A percentile compares a stretch with the other conserved stretches of the same genome.
These are phyloP conservation scores for Cordyceps javanica DNA, from an alignment of 2,329 filamentous ascomycete genomes.

Conservation along the genomic window DNA sequence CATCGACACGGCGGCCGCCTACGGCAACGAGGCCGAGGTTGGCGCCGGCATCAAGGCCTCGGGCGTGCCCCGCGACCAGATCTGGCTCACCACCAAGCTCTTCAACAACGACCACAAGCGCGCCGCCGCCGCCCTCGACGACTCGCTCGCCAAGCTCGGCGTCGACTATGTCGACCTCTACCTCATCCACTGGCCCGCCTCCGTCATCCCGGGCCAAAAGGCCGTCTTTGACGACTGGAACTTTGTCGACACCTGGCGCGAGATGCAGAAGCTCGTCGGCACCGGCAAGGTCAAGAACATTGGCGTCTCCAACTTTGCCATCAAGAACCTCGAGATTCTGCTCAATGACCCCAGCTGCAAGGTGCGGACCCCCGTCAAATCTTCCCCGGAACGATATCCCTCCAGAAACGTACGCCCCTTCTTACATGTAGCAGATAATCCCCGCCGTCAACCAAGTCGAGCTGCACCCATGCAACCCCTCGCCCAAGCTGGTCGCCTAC, in stretches of 20 bases:
- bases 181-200: slow-evolving; percentile 67
- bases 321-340: slow-evolving; percentile 69
- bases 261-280: slow-evolving; percentile 59
- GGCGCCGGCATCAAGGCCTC: slow-evolving; percentile 58
- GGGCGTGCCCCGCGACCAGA: slow-evolving; percentile 57
- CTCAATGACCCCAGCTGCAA: slow-evolving; percentile 59
- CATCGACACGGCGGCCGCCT: slow-evolving; percentile 71
- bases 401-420: background rate
- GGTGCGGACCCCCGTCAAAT: too few species aligned
- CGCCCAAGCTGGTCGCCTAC: slow-evolving; percentile 71
- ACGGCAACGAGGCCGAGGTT: slow-evolving; percentile 69
- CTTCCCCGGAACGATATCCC: background rate
- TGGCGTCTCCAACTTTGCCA: slow-evolving; percentile 74
- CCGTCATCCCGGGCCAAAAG: slow-evolving; percentile 55
- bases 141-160: slow-evolving; percentile 54
- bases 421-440: slow-evolving; percentile 32
- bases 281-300: slow-evolving; percentile 72
- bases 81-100: slow-evolving; percentile 76
- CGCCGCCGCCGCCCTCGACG: slow-evolving; percentile 54
- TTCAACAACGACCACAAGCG: slow-evolving; percentile 74
- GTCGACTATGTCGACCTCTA: slow-evolving; percentile 64
- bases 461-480: slow-evolving; percentile 74
- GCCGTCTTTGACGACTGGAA: slow-evolving; percentile 74
- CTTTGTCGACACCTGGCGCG: slow-evolving; percentile 72
- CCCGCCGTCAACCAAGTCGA: slow-evolving; percentile 78